Base-by-base conservation (phyloP, 768 basidiomycete genomes). In the Phanerochaete carnosa region DNA sequence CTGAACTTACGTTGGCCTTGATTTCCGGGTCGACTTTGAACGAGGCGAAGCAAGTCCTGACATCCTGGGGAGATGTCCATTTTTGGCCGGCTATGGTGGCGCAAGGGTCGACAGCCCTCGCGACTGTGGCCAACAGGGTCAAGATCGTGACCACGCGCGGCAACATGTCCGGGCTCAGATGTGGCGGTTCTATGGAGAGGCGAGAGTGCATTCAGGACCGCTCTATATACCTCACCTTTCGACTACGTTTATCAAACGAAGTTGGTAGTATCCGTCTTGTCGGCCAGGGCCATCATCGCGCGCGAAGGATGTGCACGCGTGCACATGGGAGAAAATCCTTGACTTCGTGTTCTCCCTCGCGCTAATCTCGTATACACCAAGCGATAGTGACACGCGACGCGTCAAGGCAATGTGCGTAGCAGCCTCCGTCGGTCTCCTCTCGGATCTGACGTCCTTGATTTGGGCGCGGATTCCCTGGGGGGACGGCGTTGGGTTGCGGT, bases 11-110 rank as follows among this genome's bases (percentile, higher is more conserved):
- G 67, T 85, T 86, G 39, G 75, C 70, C 66, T 82, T 84, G 57
- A 81, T 70, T 0, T 68, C 69, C 11, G 75, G 69, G 64, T 84
- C 75, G 15, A 85, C 75, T 23, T 78, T 74, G 67, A 82, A 79
- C 0, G 80, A 80, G 32, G 74, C 66, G 67, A 83, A 74, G 69
- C 85, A 86, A 16, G 78, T 78, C 29, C 84, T 74, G 8, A 80
- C 81, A 64, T 81, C 79, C 37, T 66, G 64, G 1, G 86, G 84
- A 11, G 80, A 71, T 29, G 80, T 81, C 83, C 84, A 86, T 72
- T 75, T 81, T 71, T 80, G 73, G 35, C 81, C 80, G 56, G 79
- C 80, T 62, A 87, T 82, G 12, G 66, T 72, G 22, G 79, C 77
- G 64, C 85, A 86, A 0, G 81, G 81, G 64, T 85, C 83, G 13